Evolutionary conservation across 1,139 yeast species (phyloP), one percentile per base, ranked within the genome.

Genomic region (Protomyces gravidus): DNA sequence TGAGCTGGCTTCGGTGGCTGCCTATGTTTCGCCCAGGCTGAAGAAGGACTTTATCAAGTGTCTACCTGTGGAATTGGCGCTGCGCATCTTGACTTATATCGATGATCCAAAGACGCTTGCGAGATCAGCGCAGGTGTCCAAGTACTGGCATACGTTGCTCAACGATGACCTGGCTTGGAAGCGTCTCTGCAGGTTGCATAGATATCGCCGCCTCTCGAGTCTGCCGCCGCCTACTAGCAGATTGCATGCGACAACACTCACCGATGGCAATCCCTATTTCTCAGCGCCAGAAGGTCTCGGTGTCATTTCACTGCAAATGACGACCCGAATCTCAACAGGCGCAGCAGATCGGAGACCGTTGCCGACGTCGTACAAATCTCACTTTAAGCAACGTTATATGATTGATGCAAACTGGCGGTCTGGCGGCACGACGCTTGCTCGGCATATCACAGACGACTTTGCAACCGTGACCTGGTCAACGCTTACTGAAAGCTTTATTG

Each of bases 21-120:
- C 84, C 67, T 94, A 86, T 69, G 86, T 92, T 15, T 80, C 85
- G 26, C 80, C 84, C 33, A 74, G 89, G 70, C 83, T 92, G 61
- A 83, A 88, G 66, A 85, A 88, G 62, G 98, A 92, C 72, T 95
- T 92, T 67, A 84, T 92, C 62, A 78, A 84, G 45, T 82, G 87
- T 13, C 76, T 92, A 55, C 98, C 98, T 1, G 79, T 81, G 66
- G 98, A 92, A 70, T 75, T 92, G 45, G 82, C 95, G 1, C 78
- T 90, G 60, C 86, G 89, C 68, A 55, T 50, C 9, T 33, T 57
- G 45, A 57, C 95, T 64, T 89, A 86, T 71, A 75, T 92, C 67
- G 96, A 89, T 52, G 78, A 75, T 63, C 77, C 78, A 15, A 61
- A 66, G 60, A 70, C 77, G 6, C 67, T 75, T 32, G 77, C 78